Evolutionary conservation across 352 stramenopile species (phyloP), one percentile per base, ranked within the genome.

Genomic region (Peronospora belbahrii): DNA sequence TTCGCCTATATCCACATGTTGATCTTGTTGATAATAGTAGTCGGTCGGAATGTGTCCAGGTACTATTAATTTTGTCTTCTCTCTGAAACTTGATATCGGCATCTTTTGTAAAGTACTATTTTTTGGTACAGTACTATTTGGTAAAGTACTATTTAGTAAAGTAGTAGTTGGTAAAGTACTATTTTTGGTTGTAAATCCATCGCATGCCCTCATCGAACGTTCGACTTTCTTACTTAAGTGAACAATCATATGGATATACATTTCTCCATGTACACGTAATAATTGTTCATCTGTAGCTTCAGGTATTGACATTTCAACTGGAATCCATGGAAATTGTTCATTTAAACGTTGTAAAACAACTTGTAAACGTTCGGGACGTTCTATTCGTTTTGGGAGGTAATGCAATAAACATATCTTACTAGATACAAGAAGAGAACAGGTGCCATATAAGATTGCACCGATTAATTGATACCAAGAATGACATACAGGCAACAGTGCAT

Each of bases 1-100:
- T 3, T 72, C 63, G 30, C 83, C 77, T 17, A 88, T 43, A n/a
- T 84, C 72, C 22, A 86, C 64, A 23, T 60, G 81, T 50, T 84
- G 65, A 48, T 71, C 85, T 44, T 83, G 72, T 42, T 56, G 54
- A 25, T 79, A 83, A 58, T 76, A 73, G n/a, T 52, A n/a, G n/a
- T n/a, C n/a, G n/a, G n/a, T n/a, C n/a, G n/a, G n/a, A n/a, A n/a
- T n/a, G n/a, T n/a, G n/a, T n/a, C n/a, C n/a, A n/a, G n/a, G n/a
- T n/a, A n/a, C n/a, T n/a, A n/a, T n/a, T n/a, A n/a, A n/a, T n/a
- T n/a, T n/a, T n/a, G n/a, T n/a, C n/a, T n/a, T n/a, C n/a, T n/a
- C n/a, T n/a, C n/a, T n/a, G n/a, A n/a, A n/a, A n/a, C n/a, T n/a
- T n/a, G n/a, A n/a, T n/a, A n/a, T n/a, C n/a, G n/a, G n/a, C n/a